Conservation (phyloP, 1,284 basidiomycete genomes). For the Phylloboletellus chloephorus region DNA sequence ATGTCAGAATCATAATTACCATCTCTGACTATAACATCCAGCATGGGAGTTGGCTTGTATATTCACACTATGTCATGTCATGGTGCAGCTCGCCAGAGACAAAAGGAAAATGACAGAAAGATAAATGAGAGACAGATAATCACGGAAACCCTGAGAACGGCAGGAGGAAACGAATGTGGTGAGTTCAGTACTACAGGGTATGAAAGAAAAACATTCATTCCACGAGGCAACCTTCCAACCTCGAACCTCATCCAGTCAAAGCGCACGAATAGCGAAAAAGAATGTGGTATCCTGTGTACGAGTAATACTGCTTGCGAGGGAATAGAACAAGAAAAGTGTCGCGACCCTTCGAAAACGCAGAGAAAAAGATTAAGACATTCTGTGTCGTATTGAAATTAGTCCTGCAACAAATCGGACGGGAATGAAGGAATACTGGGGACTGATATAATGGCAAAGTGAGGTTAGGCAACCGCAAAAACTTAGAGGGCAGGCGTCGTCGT, state of each 20-base stretch:
- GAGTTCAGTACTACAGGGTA: no score
- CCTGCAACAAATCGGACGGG: slow-evolving; percentile 17
- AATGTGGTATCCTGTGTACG: no score
- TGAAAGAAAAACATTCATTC: background rate
- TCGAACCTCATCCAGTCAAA: no score
- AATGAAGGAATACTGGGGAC: slow-evolving; percentile 9
- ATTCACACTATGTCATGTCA: no score
- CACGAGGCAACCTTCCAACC: no score
- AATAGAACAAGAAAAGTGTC: background rate
- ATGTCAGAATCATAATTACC: no score
- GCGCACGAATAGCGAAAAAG: no score
- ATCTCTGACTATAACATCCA: no score
- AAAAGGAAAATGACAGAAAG: no score
- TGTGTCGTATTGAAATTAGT: slow-evolving; percentile 22
- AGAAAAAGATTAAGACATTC: slow-evolving; percentile 17
- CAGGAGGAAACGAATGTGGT: slow-evolving; percentile 1
- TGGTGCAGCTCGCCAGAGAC: no score
- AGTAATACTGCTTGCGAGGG: no score
- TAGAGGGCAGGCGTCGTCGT: background rate
- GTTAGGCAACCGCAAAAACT: slow-evolving; percentile 10
- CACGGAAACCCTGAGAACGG: background rate
- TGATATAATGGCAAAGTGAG: slow-evolving; percentile 12
- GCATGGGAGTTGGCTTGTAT: no score
- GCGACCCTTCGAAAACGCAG: slow-evolving; percentile 12
- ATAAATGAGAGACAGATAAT: background rate